Evolutionary conservation across 352 stramenopile species (phyloP).

Genomic region (Pythium dissotocum): DNA sequence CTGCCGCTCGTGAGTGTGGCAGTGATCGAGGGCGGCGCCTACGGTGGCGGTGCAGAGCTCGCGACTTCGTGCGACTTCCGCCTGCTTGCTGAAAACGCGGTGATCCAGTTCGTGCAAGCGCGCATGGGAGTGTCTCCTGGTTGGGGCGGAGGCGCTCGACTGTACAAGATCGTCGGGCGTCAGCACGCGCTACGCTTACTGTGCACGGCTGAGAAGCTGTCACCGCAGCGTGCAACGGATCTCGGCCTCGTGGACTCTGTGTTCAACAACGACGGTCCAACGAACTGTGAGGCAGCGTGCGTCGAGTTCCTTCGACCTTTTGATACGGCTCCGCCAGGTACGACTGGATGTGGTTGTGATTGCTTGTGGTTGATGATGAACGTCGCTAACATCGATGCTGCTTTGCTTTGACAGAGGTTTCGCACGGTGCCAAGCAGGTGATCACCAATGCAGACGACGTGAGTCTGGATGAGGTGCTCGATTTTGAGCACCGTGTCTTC

Average conservation of each 20-base stretch:
- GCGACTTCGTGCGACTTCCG: conserved; percentile 84
- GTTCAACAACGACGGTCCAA: conserved; percentile 36
- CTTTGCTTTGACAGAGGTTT: conserved; percentile 44
- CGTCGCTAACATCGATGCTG: background rate
- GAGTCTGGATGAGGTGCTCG: conserved; percentile 56
- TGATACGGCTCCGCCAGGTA: conserved; percentile 55
- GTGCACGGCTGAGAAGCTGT: conserved; percentile 65
- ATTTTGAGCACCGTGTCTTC: conserved; percentile 68
- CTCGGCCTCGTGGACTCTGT: conserved; percentile 74
- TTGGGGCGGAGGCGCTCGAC: conserved; percentile 77
- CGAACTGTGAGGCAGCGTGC: conserved; percentile 33
- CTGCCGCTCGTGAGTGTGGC: conserved; percentile 83
- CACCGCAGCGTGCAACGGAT: conserved; percentile 40
- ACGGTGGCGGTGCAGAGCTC: conserved; percentile 84
- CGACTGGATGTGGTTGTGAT: background rate
- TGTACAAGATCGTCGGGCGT: conserved; percentile 78
- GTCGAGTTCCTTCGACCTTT: conserved; percentile 62
- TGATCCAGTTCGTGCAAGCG: conserved; percentile 86
- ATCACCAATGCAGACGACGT: conserved; percentile 73
- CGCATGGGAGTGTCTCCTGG: conserved; percentile 82
- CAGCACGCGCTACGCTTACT: conserved; percentile 74
- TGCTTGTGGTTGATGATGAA: background rate
- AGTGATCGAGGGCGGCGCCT: conserved; percentile 75
- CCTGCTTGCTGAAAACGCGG: conserved; percentile 51
- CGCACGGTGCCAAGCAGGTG: conserved; percentile 70